These are phyloP conservation scores for Hypoxylon sp. DNA, from an alignment of 2,329 filamentous ascomycete species.

Conservation along the genomic window DNA sequence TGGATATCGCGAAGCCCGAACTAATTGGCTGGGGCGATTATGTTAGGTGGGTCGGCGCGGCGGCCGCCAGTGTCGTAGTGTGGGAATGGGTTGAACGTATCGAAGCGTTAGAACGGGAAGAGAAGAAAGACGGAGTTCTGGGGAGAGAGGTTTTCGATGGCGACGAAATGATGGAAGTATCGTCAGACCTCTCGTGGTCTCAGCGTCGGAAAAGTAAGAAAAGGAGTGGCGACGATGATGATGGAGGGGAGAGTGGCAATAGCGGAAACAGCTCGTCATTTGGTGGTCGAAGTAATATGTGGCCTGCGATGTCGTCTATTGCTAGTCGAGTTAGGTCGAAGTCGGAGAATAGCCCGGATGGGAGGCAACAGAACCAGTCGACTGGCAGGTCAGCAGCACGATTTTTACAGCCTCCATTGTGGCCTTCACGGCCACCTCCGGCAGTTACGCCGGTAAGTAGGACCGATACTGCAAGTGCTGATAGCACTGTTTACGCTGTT, in stretches of 20 bases:
- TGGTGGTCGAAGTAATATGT: slow-evolving; percentile 52
- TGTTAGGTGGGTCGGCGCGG: slow-evolving; percentile 94
- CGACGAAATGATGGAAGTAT: slow-evolving; percentile 86
- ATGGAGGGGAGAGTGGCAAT: slow-evolving; percentile 52
- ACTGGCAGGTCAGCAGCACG: slow-evolving; percentile 45
- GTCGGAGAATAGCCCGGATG: slow-evolving; percentile 44
- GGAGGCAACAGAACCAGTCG: slow-evolving; percentile 40
- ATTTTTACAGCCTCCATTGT: slow-evolving; percentile 63
- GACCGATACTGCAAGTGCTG: slow-evolving; percentile 72
- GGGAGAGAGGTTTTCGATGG: slow-evolving; percentile 93
- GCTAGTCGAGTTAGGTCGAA: slow-evolving; percentile 55
- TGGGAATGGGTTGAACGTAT: slow-evolving; percentile 99
- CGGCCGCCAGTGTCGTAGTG: slow-evolving; percentile 93
- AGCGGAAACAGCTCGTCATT: slow-evolving; percentile 48
- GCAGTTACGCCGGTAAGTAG: slow-evolving; percentile 70
- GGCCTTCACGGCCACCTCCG: slow-evolving; percentile 68
- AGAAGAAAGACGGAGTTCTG: slow-evolving; percentile 92
- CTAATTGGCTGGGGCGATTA: slow-evolving; percentile 96
- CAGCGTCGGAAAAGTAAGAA: slow-evolving; percentile 50
- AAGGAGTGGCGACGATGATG: slow-evolving; percentile 46
- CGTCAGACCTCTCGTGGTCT: slow-evolving; percentile 64
- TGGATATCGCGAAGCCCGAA: slow-evolving; percentile 87
- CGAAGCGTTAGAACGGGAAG: slow-evolving; percentile 89
- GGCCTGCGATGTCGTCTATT: slow-evolving; percentile 58
- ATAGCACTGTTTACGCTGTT: slow-evolving; percentile 73